Percentiles rank a stretch among this genome's conserved stretches.
phyloP scores from a whole-genome alignment of 805 yeast species.

The Kuraishia piskuri region DNA sequence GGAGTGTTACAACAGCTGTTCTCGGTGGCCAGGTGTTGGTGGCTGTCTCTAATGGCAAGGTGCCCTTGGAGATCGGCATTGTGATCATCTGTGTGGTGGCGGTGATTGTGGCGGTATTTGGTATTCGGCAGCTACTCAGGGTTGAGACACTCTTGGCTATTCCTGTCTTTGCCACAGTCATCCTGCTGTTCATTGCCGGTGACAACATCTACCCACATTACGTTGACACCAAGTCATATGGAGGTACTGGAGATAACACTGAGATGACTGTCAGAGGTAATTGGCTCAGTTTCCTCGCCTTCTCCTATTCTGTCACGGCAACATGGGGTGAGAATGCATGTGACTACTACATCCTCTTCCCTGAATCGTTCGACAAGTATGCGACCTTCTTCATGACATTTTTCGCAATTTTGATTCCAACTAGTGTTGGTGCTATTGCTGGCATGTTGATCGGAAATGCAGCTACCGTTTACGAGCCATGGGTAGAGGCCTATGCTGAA shows the following conservation, averaged over 20 bases:
- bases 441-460: conserved; percentile 65
- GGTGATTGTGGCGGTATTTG: conserved; percentile 64
- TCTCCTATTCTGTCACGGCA: conserved; percentile 69
- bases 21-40: conserved; percentile 80
- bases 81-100: conserved; percentile 58
- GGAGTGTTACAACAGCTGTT: conserved; percentile 89
- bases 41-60: conserved; percentile 52
- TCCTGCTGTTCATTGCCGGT: conserved; percentile 57
- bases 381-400: conserved; percentile 55
- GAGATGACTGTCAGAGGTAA: conserved; percentile 46
- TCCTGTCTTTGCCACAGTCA: conserved; percentile 61
- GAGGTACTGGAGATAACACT: conserved; percentile 15
- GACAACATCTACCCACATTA: conserved; percentile 32
- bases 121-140: conserved; percentile 60
- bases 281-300: conserved; percentile 62
- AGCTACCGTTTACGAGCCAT: conserved; percentile 47
- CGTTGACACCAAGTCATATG: conserved; percentile 25
- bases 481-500: conserved; percentile 45
- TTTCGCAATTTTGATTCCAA: conserved; percentile 59
- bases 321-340: conserved; percentile 88
- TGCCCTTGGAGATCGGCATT: conserved; percentile 71
- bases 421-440: conserved; percentile 66
- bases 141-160: conserved; percentile 62
- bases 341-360: conserved; percentile 77
- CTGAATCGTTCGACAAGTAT: conserved; percentile 54